Evolutionary conservation across 345 rosid species (phyloP).

Genomic region (Salix exigua): DNA sequence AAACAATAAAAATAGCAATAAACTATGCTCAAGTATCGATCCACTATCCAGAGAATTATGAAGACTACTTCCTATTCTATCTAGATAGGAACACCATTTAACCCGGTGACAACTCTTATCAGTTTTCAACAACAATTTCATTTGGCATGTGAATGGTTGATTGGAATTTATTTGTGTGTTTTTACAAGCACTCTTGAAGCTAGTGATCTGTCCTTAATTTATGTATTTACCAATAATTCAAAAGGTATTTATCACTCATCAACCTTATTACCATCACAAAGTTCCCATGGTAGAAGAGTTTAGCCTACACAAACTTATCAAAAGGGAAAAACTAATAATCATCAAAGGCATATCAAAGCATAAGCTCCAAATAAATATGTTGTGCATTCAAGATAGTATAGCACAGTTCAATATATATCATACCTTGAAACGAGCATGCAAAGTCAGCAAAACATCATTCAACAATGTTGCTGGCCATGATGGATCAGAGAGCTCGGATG

Average conservation of each 20-base stretch:
- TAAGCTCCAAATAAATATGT: neutral
- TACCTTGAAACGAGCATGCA: conserved; percentile 99
- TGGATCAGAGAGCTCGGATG: conserved; percentile 99
- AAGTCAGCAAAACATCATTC: conserved; percentile 90
- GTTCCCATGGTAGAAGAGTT: neutral
- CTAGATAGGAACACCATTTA: neutral
- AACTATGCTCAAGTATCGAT: neutral
- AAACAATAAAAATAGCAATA: neutral
- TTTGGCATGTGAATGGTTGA: neutral
- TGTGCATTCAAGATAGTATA: neutral
- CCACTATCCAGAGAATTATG: neutral
- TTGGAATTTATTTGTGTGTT: neutral
- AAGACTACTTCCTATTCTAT: neutral
- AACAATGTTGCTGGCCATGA: conserved; percentile 88
- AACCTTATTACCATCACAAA: neutral
- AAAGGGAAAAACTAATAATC: neutral
- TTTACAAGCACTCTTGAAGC: neutral
- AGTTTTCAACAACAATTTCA: neutral
- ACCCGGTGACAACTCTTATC: neutral
- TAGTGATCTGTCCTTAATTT: neutral
- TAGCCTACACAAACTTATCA: neutral
- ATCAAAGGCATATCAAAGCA: neutral
- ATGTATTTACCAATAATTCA: neutral
- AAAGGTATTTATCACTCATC: neutral
- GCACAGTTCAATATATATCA: neutral